Conservation (phyloP, 768 basidiomycete species). For the Pleurotus citrinopileatus region DNA sequence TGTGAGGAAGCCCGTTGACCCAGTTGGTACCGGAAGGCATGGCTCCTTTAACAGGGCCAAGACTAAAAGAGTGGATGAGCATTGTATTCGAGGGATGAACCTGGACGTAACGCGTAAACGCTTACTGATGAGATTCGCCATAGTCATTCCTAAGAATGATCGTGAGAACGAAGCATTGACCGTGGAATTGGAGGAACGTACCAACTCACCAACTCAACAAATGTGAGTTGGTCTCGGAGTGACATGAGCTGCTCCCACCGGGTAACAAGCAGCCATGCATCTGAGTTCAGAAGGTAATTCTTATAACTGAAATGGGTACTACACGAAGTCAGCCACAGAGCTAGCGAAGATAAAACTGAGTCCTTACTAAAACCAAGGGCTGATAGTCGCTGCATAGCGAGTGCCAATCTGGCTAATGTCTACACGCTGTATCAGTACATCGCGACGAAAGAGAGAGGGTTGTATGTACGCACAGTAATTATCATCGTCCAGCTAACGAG, state of each 20-base stretch:
- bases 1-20: conserved; percentile 41
- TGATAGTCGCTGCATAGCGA: conserved; percentile 43
- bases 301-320: conserved; percentile 58
- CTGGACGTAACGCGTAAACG: background rate
- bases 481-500: conserved; percentile 38
- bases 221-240: conserved; percentile 48
- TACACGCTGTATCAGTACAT: conserved; percentile 15
- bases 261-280: conserved; percentile 63
- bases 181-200: conserved; percentile 17
- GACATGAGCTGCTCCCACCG: conserved; percentile 71
- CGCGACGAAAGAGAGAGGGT: background rate
- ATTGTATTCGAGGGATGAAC: background rate
- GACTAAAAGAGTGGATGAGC: conserved; percentile 23
- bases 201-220: conserved; percentile 75
- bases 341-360: background rate
- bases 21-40: conserved; percentile 43
- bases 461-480: conserved; percentile 37
- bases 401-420: conserved; percentile 42
- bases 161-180: background rate
- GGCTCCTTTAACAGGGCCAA: conserved; percentile 55
- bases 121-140: conserved; percentile 72
- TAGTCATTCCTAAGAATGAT: conserved; percentile 56
- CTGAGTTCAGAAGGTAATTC: conserved; percentile 63
- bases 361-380: conserved; percentile 45
- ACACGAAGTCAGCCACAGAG: conserved; percentile 20